Percentiles rank a stretch among this genome's conserved stretches.
phyloP scores from a whole-genome alignment of 176 grass and related monocot genomes.

The Hyparrhenia diplandra region DNA sequence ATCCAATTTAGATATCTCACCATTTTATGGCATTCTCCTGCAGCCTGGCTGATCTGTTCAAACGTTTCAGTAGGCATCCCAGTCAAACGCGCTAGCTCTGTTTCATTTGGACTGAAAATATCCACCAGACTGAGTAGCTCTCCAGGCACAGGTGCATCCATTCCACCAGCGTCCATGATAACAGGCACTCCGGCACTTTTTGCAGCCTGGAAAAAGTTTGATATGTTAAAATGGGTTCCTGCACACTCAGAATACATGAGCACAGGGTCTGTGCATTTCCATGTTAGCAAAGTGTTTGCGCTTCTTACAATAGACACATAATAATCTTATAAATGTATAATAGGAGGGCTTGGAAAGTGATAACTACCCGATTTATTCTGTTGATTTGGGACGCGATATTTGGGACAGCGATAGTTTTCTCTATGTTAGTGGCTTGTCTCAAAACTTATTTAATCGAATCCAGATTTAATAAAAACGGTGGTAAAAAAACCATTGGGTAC shows the following conservation, averaged over 20 bases:
- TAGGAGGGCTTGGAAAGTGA: not conserved
- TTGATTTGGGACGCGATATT: not conserved
- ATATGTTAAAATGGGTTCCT: not conserved
- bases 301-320: not conserved
- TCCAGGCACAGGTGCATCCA: slow-evolving; percentile 77
- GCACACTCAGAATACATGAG: not conserved
- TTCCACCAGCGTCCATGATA: slow-evolving; percentile 92
- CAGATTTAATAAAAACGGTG: not conserved
- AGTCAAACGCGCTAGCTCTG: slow-evolving; percentile 78
- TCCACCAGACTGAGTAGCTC: slow-evolving; percentile 79
- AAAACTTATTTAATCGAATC: not conserved
- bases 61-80: slow-evolving; percentile 75
- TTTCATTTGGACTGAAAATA: slow-evolving; percentile 99
- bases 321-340: not conserved
- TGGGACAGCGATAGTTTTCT: not conserved
- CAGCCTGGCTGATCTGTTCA: slow-evolving; percentile 78
- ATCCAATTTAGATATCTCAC: slow-evolving; percentile 34
- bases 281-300: not conserved
- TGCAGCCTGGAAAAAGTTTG: slow-evolving; percentile 53
- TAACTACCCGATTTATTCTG: not conserved
- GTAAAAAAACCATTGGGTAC: not conserved
- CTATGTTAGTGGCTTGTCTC: not conserved
- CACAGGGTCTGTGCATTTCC: not conserved
- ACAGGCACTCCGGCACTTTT: slow-evolving; percentile 79
- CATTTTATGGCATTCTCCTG: slow-evolving; percentile 68